phyloP scores from a whole-genome alignment of 768 basidiomycete species.

The Kwoniella mangroviensis region DNA sequence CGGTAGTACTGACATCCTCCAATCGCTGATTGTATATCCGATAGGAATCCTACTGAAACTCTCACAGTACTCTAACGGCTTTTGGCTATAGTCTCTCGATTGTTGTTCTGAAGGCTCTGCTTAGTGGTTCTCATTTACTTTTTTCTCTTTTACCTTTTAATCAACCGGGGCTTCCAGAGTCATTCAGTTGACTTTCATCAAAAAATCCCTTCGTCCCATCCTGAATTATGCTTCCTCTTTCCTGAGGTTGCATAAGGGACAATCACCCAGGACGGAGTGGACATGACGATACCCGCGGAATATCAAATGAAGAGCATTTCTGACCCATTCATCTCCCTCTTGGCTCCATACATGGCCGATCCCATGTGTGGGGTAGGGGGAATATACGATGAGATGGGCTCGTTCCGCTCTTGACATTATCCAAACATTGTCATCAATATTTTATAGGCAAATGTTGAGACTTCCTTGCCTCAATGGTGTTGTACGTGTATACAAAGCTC shows the following conservation, averaged over 20 bases:
- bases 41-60: no score
- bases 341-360: constrained; percentile 2
- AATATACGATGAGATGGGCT: constrained; percentile 32
- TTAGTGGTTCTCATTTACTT: not conserved
- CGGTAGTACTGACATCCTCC: constrained; percentile 5
- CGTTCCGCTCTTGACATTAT: constrained; percentile 51
- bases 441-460: no score
- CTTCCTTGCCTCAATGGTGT: no score
- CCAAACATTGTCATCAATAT: no score
- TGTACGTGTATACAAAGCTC: no score
- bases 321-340: constrained; percentile 39
- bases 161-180: not conserved
- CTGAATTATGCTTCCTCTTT: not conserved
- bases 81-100: no score
- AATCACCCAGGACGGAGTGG: constrained; percentile 4
- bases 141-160: not conserved
- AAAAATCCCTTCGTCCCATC: constrained; percentile 6
- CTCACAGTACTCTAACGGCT: no score
- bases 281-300: constrained; percentile 21
- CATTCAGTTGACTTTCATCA: not conserved
- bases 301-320: constrained; percentile 41
- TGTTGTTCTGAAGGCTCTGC: not conserved
- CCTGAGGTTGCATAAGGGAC: not conserved
- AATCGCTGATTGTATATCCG: not conserved
- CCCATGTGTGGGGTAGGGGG: constrained; percentile 3